Conservation (phyloP, 2,329 filamentous ascomycete genomes). For the Trichothecium roseum region DNA sequence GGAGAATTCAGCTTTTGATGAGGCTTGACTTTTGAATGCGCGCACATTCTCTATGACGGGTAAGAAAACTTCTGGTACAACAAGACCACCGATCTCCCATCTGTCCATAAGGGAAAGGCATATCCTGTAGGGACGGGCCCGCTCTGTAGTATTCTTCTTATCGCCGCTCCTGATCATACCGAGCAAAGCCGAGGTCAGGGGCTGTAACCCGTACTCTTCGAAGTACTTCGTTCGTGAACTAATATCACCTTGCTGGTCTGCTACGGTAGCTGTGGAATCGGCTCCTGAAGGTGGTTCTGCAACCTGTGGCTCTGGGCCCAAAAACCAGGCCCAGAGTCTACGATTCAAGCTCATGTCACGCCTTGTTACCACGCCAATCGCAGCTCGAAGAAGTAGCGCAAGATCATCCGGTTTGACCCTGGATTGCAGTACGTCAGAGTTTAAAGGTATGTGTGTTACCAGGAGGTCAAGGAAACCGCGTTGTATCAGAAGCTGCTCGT, state of each 20-base stretch:
- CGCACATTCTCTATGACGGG: conserved; percentile 74
- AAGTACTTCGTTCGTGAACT: conserved; percentile 70
- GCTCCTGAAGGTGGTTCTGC: conserved; percentile 35
- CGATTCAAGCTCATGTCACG: conserved; percentile 96
- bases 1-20: conserved; percentile 59
- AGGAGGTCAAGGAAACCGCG: conserved; percentile 88
- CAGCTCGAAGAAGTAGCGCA: conserved; percentile 70
- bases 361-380: conserved; percentile 75
- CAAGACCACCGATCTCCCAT: conserved; percentile 88
- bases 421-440: conserved; percentile 69
- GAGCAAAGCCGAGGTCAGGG: conserved; percentile 64
- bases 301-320: conserved; percentile 60
- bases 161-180: conserved; percentile 53
- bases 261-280: conserved; percentile 32
- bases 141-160: conserved; percentile 39
- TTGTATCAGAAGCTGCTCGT: conserved; percentile 85
- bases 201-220: conserved; percentile 63
- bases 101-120: conserved; percentile 95
- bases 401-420: conserved; percentile 66
- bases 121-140: conserved; percentile 78
- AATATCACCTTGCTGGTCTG: conserved; percentile 33
- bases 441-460: conserved; percentile 79
- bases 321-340: conserved; percentile 89
- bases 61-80: conserved; percentile 82
- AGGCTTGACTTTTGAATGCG: conserved; percentile 56